phyloP scores from a whole-genome alignment of 2,329 filamentous ascomycete genomes.

The Claviceps sorghi region DNA sequence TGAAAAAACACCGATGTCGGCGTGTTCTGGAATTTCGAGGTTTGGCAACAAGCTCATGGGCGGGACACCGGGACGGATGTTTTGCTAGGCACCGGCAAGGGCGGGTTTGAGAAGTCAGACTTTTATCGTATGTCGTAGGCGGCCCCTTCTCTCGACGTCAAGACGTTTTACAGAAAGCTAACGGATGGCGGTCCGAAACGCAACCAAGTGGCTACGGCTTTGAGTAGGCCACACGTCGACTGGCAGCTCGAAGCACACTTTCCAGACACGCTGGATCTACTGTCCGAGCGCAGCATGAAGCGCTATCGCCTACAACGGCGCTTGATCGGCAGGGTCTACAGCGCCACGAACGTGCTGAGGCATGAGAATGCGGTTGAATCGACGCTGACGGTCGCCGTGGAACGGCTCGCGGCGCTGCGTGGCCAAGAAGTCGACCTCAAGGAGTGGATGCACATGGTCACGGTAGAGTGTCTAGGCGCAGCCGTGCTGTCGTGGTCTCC shows the following conservation, averaged over 20 bases:
- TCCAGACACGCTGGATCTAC: conserved; percentile 33
- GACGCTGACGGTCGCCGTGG: conserved; percentile 22
- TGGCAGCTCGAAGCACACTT: conserved; percentile 22
- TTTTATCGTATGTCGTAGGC: conserved; percentile 32
- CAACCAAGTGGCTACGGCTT: conserved; percentile 24
- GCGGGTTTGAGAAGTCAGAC: conserved; percentile 32
- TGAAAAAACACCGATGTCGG: not conserved
- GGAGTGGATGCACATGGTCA: conserved; percentile 43
- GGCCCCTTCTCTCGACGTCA: too few relatives aligned
- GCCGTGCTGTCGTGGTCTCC: conserved; percentile 39
- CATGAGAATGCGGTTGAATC: conserved; percentile 27
- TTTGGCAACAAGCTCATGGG: not conserved
- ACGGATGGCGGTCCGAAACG: not conserved
- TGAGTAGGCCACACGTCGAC: conserved; percentile 15
- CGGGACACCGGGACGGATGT: too few relatives aligned
- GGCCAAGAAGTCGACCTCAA: conserved; percentile 31
- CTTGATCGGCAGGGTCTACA: conserved; percentile 34
- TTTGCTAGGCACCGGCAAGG: conserved; percentile 27
- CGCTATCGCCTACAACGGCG: conserved; percentile 35
- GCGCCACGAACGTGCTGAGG: conserved; percentile 25
- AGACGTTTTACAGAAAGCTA: not conserved
- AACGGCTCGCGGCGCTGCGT: conserved; percentile 21
- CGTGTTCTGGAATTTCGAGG: not conserved
- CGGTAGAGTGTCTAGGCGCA: conserved; percentile 36
- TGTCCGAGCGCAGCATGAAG: conserved; percentile 31